phyloP scores from a whole-genome alignment of 805 yeast species.

The Candida argentea region DNA sequence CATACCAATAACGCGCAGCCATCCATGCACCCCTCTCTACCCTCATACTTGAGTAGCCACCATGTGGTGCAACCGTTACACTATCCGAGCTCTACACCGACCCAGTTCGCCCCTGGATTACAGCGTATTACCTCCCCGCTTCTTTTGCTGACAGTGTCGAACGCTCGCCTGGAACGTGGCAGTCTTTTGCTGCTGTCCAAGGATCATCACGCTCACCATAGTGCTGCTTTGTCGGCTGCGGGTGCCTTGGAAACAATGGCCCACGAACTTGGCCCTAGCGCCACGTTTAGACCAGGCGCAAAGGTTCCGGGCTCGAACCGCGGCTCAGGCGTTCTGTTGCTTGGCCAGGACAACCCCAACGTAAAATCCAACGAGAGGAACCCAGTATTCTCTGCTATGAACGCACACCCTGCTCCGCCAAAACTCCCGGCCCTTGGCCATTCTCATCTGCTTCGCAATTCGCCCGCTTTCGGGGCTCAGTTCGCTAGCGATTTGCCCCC shows the following conservation, averaged over 20 bases:
- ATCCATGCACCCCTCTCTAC: constrained; percentile 7
- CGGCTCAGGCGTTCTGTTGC: constrained; percentile 21
- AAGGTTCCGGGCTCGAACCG: constrained; percentile 11
- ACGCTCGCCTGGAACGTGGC: constrained; percentile 15
- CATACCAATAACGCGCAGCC: constrained; percentile 6
- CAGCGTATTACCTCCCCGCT: constrained; percentile 58
- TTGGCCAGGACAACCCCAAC: constrained; percentile 14
- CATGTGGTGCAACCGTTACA: constrained; percentile 43
- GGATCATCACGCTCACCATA: constrained; percentile 2
- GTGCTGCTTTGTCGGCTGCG: constrained; percentile 18
- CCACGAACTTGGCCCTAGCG: constrained; percentile 34
- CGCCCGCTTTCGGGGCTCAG: constrained; percentile 41
- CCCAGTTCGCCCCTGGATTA: constrained; percentile 59
- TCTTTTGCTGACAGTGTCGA: constrained; percentile 42
- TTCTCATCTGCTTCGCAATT: constrained; percentile 12
- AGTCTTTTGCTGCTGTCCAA: background rate
- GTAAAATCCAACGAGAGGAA: constrained; percentile 7
- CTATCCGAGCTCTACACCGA: constrained; percentile 60
- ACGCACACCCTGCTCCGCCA: constrained; percentile 10
- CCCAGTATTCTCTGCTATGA: background rate
- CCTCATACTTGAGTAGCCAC: constrained; percentile 5
- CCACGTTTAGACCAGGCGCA: constrained; percentile 15
- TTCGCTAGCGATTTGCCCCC: constrained; percentile 12
- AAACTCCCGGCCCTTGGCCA: constrained; percentile 24
- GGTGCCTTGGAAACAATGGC: constrained; percentile 37